Conservation (phyloP, 2,329 filamentous ascomycete genomes). For the Fusarium sp. region DNA sequence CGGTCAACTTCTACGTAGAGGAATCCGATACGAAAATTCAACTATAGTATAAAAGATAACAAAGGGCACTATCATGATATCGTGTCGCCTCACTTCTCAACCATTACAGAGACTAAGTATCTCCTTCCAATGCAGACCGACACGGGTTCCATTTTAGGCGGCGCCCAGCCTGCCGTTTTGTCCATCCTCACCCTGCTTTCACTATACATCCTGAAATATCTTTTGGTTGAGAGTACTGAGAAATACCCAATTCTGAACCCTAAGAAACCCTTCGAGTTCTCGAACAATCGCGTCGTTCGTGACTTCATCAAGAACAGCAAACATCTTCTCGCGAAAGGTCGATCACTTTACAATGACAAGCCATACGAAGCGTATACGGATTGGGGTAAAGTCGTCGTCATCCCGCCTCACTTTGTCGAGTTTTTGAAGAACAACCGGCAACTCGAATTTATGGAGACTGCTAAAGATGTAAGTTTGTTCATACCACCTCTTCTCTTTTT, state of each 20-base stretch:
- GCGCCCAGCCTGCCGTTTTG: background rate
- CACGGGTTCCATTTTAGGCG: background rate
- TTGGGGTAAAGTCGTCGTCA: background rate
- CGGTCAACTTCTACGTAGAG: no score
- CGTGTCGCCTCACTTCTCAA: no score
- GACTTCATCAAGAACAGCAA: background rate
- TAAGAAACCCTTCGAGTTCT: background rate
- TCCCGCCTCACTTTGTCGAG: background rate
- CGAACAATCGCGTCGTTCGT: background rate
- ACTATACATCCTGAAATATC: background rate
- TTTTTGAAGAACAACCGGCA: background rate
- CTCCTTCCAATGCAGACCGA: background rate
- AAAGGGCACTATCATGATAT: accelerated
- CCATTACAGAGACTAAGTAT: no score
- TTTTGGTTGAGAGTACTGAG: background rate
- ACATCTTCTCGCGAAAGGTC: background rate
- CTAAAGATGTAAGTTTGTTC: background rate
- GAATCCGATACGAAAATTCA: no score
- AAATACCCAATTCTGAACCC: background rate
- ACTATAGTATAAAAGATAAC: background rate
- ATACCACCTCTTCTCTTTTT: no score
- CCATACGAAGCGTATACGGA: background rate
- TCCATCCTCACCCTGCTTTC: background rate
- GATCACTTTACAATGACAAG: background rate
- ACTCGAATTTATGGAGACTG: background rate